Percentiles rank a stretch among this genome's conserved stretches.
Evolutionary conservation across 2,329 filamentous ascomycete genomes (phyloP).

Genomic region (Elsinoe batatas): DNA sequence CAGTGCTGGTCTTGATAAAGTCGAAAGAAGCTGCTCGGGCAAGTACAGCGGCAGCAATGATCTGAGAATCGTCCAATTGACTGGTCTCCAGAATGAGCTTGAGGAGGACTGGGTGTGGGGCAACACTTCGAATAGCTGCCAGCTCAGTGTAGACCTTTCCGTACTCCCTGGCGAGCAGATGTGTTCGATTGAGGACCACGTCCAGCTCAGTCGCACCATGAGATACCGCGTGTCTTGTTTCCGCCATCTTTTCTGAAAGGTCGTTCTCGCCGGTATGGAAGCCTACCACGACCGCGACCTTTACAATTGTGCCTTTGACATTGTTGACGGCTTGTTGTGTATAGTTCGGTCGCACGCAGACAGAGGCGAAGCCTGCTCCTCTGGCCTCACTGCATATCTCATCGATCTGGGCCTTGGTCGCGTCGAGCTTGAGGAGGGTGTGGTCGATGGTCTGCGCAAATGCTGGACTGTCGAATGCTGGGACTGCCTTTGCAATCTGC

Average conservation of each 20-base stretch:
- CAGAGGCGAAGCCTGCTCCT: constrained; percentile 39
- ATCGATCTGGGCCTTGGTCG: constrained; percentile 41
- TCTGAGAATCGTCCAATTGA: constrained; percentile 38
- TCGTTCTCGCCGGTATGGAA: constrained; percentile 51
- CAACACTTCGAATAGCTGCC: constrained; percentile 40
- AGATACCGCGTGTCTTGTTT: constrained; percentile 40
- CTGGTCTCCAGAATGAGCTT: constrained; percentile 54
- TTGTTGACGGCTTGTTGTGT: constrained; percentile 42
- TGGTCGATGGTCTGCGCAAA: constrained; percentile 35
- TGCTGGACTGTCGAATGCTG: constrained; percentile 14
- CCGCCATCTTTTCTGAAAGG: constrained; percentile 41
- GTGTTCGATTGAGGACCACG: constrained; percentile 47
- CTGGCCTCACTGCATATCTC: constrained; percentile 46
- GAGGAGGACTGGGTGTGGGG: constrained; percentile 32
- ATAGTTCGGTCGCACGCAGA: constrained; percentile 47
- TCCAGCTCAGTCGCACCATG: constrained; percentile 48
- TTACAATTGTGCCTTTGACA: constrained; percentile 39
- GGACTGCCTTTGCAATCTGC: not conserved
- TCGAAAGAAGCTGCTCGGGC: constrained; percentile 45
- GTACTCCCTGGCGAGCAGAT: constrained; percentile 35
- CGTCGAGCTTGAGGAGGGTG: constrained; percentile 41
- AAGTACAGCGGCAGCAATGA: constrained; percentile 45
- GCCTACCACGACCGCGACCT: constrained; percentile 48
- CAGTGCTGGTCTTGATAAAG: constrained; percentile 52
- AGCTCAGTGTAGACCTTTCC: constrained; percentile 44